Base-by-base conservation (phyloP, 352 stramenopile genomes). In the Phytophthora pinifolia region DNA sequence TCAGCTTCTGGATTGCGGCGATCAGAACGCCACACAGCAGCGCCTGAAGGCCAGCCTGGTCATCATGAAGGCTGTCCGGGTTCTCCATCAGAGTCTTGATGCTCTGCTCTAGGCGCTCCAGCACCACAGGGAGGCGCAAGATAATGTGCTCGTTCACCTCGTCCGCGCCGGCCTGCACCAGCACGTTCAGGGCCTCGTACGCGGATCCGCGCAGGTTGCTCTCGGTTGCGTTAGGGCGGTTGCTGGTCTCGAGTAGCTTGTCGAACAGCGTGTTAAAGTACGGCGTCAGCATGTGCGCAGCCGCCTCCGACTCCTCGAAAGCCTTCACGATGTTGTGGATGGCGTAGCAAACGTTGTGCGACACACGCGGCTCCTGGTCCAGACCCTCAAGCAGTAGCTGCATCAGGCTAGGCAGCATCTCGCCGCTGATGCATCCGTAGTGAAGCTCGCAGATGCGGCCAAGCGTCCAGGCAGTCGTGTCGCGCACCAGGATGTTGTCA, bases 301-400 rank as follows among this genome's bases (percentile, higher is more conserved):
- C 59, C 30, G 72, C 66, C 60, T 88, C 72, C 52, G 79, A 87
- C 62, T 92, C 85, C 49, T 88, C 82, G 50, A 98, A 97, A 1
- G 92, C 88, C 62, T 95, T 90, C n/a, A 96, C 95, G 34, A 98
- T 88, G 62, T 98, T 98, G 83, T 98, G 94, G 60, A 99, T 96
- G 9, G 94, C 96, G 54, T 97, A 98, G 66, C 93, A 98, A 44
- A 97, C 92, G 61, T 98, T 96, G 56, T 91, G 86, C n/a, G 89
- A 92, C 45, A 98, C 94, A 62, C 85, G 84, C n/a, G 86, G 83
- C 44, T 95, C 85, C 38, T 93, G 78, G 46, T 93, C 72, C 22
- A 97, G 62, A n/a, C 79, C 85, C 46, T 88, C 68, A 3, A 97
- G 62, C 27, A 97, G 67, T n/a, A 90, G 47, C 76, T 93, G 75